Conservation (phyloP, 306 rosid genomes). For the Arachis hypogaea region DNA sequence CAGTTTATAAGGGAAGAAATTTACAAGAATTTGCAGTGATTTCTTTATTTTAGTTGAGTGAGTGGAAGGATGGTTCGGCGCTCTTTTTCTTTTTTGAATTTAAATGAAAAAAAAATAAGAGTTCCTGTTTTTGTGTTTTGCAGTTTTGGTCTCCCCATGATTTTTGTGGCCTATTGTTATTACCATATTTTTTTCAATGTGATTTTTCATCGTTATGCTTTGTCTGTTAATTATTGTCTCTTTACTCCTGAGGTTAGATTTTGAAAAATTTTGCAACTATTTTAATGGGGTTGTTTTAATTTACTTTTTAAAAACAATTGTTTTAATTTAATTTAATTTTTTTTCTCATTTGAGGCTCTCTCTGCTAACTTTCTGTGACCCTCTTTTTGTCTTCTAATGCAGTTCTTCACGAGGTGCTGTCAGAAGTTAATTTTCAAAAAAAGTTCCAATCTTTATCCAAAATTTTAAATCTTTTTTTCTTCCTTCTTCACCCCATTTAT, state of each 20-base stretch:
- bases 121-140: not conserved
- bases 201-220: conserved; percentile 46
- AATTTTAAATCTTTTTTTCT: conserved; percentile 23
- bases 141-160: conserved; percentile 2
- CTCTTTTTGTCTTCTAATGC: conserved; percentile 93
- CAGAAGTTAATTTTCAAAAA: conserved; percentile 63
- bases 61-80: conserved; percentile 49
- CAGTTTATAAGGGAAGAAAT: conserved; percentile 8
- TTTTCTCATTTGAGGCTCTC: conserved; percentile 40
- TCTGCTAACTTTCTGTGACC: conserved; percentile 75
- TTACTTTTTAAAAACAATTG: not conserved
- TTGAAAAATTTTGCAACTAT: conserved; percentile 33
- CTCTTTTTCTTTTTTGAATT: conserved; percentile 61
- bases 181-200: conserved; percentile 32
- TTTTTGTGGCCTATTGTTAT: conserved; percentile 37
- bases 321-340: not conserved
- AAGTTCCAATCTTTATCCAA: conserved; percentile 51
- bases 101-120: conserved; percentile 46
- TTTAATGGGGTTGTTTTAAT: conserved; percentile 14
- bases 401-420: conserved; percentile 95
- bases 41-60: conserved; percentile 37
- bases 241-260: conserved; percentile 37
- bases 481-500: not conserved
- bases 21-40: not conserved
- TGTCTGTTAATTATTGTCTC: conserved; percentile 63